Conservation (phyloP, 2,329 filamentous ascomycete species). For the Phialophora expanda region DNA sequence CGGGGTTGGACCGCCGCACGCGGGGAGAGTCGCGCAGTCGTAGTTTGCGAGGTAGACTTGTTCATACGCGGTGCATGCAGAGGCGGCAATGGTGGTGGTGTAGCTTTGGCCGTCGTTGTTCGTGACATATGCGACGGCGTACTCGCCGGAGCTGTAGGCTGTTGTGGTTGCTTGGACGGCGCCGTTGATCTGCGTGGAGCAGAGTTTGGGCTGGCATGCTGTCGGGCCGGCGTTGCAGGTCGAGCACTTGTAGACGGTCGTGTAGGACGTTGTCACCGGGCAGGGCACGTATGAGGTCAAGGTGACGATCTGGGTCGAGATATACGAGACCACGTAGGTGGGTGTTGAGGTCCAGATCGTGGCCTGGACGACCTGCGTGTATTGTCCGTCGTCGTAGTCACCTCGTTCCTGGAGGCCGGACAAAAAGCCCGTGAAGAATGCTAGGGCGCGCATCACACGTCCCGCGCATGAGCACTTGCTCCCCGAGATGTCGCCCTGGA, state of each 20-base stretch:
- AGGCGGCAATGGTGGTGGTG: constrained; percentile 11
- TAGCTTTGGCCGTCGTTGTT: constrained; percentile 8
- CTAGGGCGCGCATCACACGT: constrained; percentile 8
- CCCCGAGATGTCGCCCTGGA: neutral
- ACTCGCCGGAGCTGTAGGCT: constrained; percentile 5
- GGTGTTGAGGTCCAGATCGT: constrained; percentile 13
- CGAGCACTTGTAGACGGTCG: constrained; percentile 16
- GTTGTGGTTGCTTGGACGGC: constrained; percentile 13
- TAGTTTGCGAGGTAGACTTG: neutral
- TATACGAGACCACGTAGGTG: constrained; percentile 12
- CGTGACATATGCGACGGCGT: constrained; percentile 15
- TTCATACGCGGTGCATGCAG: constrained; percentile 4
- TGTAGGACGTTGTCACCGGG: constrained; percentile 14
- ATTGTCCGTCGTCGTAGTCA: constrained; percentile 9
- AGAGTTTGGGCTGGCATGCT: constrained; percentile 14
- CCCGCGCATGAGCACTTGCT: neutral
- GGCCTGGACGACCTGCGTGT: constrained; percentile 15
- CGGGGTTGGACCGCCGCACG: neutral
- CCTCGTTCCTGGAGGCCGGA: constrained; percentile 5
- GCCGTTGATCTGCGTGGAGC: constrained; percentile 6
- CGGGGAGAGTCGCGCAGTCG: constrained; percentile 9
- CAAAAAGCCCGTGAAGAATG: constrained; percentile 6
- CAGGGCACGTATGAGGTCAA: constrained; percentile 16
- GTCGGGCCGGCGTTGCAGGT: constrained; percentile 9
- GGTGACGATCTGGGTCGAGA: constrained; percentile 16